Evolutionary conservation across 441 rosid genomes (phyloP), one percentile per base, ranked within the genome.

Genomic region (Biscutella laevigata): DNA sequence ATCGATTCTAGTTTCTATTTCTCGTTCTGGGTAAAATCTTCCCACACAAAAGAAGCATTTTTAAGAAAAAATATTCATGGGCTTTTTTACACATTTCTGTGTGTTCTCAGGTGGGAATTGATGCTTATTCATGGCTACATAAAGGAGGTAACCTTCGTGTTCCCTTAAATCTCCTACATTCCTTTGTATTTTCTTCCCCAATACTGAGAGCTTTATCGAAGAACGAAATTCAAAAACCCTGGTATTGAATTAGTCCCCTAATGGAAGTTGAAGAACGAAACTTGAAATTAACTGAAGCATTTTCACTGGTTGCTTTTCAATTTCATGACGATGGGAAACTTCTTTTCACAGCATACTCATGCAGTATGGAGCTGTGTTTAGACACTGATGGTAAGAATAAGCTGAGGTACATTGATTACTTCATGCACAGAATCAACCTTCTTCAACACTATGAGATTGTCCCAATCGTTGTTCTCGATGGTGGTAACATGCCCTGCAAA

Each of bases 81-180:
- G 49, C 3, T 17, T 17, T 17, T 4, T 43, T 36, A 29, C 59
- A 12, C 16, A 49, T 13, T 47, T 47, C 7, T 34, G 44, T 34
- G 15, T 50, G n/a, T 17, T 64, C 49, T 5, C 81, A 89, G 95
- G 94, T 89, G 62, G 97, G 97, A 27, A 80, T 89, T 57, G 97
- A 86, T 80, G 97, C 94, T 4, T 89, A 83, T 77, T 83, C 84
- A 58, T 89, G 95, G 94, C 75, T 83, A 40, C 94, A 86, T 69
- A 89, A 86, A 78, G 97, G 97, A 86, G 97, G 95, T 83, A 30
- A 13, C 30, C 13, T 40, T 49, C 3, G 2, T 51, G 34, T 21
- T n/a, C 54, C 27, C 28, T 15, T 36, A 4, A 5, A 4, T 3
- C 4, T 8, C 40, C 14, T 24, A 4, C 4, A 7, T 34, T 48